Evolutionary conservation across 2,329 filamentous ascomycete species (phyloP).

Genomic region (Metarhizium guizhouense): DNA sequence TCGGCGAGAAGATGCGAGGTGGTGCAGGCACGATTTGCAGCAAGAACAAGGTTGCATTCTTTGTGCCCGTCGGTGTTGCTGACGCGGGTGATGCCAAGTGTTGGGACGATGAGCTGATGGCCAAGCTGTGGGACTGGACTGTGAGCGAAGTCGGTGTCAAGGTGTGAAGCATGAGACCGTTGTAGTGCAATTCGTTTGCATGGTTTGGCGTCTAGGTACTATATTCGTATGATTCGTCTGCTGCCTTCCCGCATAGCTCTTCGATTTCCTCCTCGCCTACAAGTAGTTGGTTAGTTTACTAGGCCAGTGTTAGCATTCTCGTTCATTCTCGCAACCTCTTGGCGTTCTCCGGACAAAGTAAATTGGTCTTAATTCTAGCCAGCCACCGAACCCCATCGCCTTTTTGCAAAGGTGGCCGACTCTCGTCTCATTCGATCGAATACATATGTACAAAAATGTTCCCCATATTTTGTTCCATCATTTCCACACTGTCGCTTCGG

Average conservation of each 20-base stretch:
- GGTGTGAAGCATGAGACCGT: neutral
- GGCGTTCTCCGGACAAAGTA: neutral
- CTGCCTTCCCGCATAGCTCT: neutral
- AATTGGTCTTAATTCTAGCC: neutral
- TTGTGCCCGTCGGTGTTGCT: constrained; percentile 18
- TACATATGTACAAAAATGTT: neutral
- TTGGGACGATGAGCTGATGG: constrained; percentile 18
- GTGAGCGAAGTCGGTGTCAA: neutral
- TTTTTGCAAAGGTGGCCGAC: neutral
- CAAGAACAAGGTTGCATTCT: constrained; percentile 12
- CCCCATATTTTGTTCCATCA: neutral
- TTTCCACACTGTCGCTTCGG: neutral
- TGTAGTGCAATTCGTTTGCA: neutral
- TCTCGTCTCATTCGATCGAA: neutral
- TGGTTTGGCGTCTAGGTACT: neutral
- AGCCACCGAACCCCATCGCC: neutral
- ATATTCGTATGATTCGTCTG: neutral
- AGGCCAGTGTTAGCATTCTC: neutral
- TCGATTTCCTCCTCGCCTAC: neutral
- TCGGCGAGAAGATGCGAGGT: neutral
- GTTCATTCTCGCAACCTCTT: neutral
- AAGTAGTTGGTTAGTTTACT: neutral
- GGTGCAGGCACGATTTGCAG: constrained; percentile 3
- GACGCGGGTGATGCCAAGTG: constrained; percentile 13
- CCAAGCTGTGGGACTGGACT: constrained; percentile 31